Base-by-base conservation (phyloP, 2,329 filamentous ascomycete species). In the Xylariaceae sp. region DNA sequence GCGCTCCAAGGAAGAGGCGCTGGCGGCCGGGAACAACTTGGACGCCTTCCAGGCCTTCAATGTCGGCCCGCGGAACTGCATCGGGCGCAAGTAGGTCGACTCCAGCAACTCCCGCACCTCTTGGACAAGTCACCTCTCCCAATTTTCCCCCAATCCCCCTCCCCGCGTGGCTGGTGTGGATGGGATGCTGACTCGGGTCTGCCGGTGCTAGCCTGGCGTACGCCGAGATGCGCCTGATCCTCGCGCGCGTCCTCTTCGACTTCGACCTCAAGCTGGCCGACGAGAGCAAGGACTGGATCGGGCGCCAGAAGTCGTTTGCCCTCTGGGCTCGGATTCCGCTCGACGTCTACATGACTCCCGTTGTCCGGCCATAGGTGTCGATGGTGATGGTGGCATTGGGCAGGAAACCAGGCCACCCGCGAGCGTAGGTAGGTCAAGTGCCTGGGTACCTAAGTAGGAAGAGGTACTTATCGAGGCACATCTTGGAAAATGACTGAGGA, bases 191-290 rank as follows among this genome's bases (percentile, higher is more conserved):
- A 46, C 19, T 24, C 12, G 3, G 25, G n/a, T n/a, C n/a, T n/a
- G n/a, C n/a, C n/a, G n/a, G n/a, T 6, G 18, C 14, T 26, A 54
- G 58, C 36, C 57, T 68, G 19, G 68, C 68, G 1, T 64, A 65
- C 29, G 57, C 58, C 3, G 67, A 72, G 44, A 64, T 72, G 60
- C 60, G 67, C 1, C 40, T 70, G 3, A 61, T 69, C 8, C 38
- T 70, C 2, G 57, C 63, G 1, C 58, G 60, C 7, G 33, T 72
- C 5, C 40, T 72, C 2, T 68, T 52, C 35, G 57, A 61, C 14
- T 71, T 71, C 36, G 66, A 71, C 29, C 40, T 69, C 29, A 46
- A 56, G 26, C 47, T 67, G 5, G 45, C 42, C 2, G 44, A 55
- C 4, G 53, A 55, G 7, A 51, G 53, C 9, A 21, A 42, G 5